phyloP scores from a whole-genome alignment of 139 green algal species.

The Raphidocelis subcapitata region DNA sequence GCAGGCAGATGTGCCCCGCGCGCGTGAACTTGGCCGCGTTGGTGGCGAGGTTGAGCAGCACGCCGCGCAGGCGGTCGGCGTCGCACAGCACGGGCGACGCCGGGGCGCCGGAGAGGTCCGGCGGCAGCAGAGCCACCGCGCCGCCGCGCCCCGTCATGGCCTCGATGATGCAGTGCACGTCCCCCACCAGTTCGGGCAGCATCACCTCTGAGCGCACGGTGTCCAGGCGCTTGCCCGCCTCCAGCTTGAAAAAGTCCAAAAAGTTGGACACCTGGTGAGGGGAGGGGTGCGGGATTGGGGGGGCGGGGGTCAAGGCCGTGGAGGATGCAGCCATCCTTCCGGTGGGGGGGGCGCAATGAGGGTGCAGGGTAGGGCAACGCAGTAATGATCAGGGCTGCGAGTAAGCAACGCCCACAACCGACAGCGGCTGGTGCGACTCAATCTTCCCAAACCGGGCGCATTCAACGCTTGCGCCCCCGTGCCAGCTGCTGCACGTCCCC shows the following conservation, averaged over 20 bases:
- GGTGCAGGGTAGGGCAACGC: too few species aligned
- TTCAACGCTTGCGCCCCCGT: too few species aligned
- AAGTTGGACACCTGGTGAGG: conserved; percentile 69
- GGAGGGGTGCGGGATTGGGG: background rate
- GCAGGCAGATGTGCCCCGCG: conserved; percentile 63
- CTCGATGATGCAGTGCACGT: conserved; percentile 85
- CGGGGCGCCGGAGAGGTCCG: conserved; percentile 15
- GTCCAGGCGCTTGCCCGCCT: conserved; percentile 70
- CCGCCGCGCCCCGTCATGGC: conserved; percentile 65
- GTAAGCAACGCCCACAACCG: too few species aligned
- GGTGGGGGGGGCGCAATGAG: too few species aligned
- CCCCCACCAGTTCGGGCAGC: conserved; percentile 56
- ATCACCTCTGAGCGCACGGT: conserved; percentile 66
- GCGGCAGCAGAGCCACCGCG: conserved; percentile 22
- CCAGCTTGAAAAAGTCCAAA: conserved; percentile 85
- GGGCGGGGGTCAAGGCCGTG: too few species aligned
- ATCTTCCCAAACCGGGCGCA: too few species aligned
- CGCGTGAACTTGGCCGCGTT: conserved; percentile 88
- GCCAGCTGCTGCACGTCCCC: too few species aligned
- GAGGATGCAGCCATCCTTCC: too few species aligned
- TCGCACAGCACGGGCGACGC: conserved; percentile 12
- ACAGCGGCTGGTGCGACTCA: too few species aligned
- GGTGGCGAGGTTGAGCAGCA: conserved; percentile 87
- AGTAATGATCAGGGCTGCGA: too few species aligned
- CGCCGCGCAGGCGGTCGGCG: conserved; percentile 53